Evolutionary conservation across 164 flowering plant species (phyloP).

Genomic region (Berberis thunbergii): DNA sequence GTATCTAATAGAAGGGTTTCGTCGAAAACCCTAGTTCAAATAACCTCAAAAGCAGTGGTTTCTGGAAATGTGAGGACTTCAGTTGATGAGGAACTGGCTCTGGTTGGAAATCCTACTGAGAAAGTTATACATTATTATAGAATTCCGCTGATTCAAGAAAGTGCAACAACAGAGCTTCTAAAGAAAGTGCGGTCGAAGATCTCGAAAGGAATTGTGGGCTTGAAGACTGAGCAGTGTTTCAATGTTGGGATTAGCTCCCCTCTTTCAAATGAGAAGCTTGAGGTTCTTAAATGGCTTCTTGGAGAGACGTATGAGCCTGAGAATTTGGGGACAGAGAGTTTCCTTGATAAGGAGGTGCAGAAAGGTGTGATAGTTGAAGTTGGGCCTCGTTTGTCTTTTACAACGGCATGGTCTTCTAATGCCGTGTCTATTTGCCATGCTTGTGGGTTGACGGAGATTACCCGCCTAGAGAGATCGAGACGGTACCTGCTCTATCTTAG

Average conservation of each 20-base stretch:
- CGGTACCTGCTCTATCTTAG: conserved; percentile 54
- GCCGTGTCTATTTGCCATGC: conserved; percentile 84
- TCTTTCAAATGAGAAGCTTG: conserved; percentile 51
- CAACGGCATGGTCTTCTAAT: conserved; percentile 96
- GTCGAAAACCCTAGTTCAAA: conserved; percentile 16
- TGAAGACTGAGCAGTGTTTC: conserved; percentile 86
- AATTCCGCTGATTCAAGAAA: conserved; percentile 54
- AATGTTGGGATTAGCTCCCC: conserved; percentile 50
- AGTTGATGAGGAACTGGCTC: conserved; percentile 20
- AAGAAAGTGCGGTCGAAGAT: conserved; percentile 51
- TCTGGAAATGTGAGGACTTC: conserved; percentile 28
- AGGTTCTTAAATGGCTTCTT: conserved; percentile 61
- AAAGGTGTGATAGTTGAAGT: conserved; percentile 64
- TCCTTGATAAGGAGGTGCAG: conserved; percentile 40
- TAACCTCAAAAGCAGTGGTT: conserved; percentile 36
- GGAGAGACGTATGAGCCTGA: conserved; percentile 79
- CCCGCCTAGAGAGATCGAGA: conserved; percentile 79
- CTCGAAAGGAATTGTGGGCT: conserved; percentile 52
- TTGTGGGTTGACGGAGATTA: conserved; percentile 70
- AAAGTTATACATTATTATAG: conserved; percentile 70
- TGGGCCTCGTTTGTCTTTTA: conserved; percentile 85
- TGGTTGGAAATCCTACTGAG: conserved; percentile 15
- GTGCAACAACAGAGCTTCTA: conserved; percentile 62
- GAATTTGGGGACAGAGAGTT: conserved; percentile 60
- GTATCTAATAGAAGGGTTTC: conserved; percentile 13